A percentile compares a stretch with the other conserved stretches of the same genome.
phyloP scores from a whole-genome alignment of 1,139 yeast genomes.

The Debaryomyces singareniensis region DNA sequence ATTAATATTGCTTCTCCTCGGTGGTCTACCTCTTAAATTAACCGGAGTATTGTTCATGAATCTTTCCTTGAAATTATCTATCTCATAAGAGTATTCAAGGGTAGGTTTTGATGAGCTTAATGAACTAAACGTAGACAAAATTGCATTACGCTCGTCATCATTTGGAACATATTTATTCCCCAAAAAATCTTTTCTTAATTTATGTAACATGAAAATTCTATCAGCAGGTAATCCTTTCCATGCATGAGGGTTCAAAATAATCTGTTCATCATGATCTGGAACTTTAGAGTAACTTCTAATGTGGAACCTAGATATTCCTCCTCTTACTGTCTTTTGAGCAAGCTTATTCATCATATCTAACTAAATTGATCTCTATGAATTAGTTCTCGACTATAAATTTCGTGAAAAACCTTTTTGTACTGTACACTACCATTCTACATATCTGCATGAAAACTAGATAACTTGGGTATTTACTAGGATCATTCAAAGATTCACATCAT shows the following conservation, averaged over 20 bases:
- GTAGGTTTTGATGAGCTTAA: constrained; percentile 28
- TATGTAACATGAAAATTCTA: constrained; percentile 53
- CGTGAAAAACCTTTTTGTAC: no score
- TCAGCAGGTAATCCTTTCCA: constrained; percentile 69
- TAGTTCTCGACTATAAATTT: no score
- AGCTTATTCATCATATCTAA: no score
- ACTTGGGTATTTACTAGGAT: no score
- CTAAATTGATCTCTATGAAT: no score
- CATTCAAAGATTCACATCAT: no score
- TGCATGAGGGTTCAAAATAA: constrained; percentile 51
- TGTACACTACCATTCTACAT: no score
- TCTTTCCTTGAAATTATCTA: constrained; percentile 41
- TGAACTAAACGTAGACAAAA: constrained; percentile 35
- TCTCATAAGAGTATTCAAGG: constrained; percentile 37
- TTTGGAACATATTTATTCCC: constrained; percentile 55
- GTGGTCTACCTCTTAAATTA: constrained; percentile 33
- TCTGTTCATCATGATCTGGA: constrained; percentile 15
- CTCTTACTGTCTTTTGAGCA: no score
- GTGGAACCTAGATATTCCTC: no score
- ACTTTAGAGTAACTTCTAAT: not conserved
- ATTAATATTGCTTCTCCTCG: constrained; percentile 32
- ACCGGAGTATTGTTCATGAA: constrained; percentile 41
- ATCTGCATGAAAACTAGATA: no score
- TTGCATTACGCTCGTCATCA: constrained; percentile 41
- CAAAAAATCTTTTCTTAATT: constrained; percentile 48